Evolutionary conservation across 2,329 filamentous ascomycete genomes (phyloP), one percentile per base, ranked within the genome.

Genomic region (Paramyrothecium sp.): DNA sequence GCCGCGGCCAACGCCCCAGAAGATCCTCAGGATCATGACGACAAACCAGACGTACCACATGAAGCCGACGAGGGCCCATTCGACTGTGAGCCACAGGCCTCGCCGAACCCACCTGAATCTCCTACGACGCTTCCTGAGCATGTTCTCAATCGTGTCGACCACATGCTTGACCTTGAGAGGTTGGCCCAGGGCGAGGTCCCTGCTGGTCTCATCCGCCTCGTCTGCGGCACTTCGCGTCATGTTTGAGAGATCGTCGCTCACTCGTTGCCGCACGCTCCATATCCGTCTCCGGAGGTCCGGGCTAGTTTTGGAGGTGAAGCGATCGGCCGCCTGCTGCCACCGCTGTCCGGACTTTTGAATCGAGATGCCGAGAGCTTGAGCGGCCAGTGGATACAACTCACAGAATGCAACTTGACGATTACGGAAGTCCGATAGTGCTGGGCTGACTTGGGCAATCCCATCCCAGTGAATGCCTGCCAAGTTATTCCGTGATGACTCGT

Each of bases 1-100:
- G 2, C 86, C 87, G 50, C 82, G 82, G 49, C 88, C 82, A 1
- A 89, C 64, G 12, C 87, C 86, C 58, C 87, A 77, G 38, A 90
- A 75, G 16, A 90, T 72, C 58, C 91, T 84, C 54, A 89, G 78
- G 22, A 94, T 79, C 71, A 92, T 90, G 22, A 97, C 93, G 34
- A 96, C 79, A 58, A 96, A 85, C 92, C 94, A 98, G 17, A 96
- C 88, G 73, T 89, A 92, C 92, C 95, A 97, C 87, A 98, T 91
- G 64, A 96, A 84, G 3, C 90, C 90, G 44, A 98, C 86, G 19
- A 98, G 81, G 53, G 86, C 77, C 92, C 92, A 97, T 78, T 98
- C 94, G 17, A 97, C 84, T 20, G 89, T 75, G 55, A 92, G 86
- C 83, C 92, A 98, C 16, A 91, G 88, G 1, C 87, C 85, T 16